Conservation (phyloP, 352 stramenopile genomes). For the Phytophthora tentaculata region DNA sequence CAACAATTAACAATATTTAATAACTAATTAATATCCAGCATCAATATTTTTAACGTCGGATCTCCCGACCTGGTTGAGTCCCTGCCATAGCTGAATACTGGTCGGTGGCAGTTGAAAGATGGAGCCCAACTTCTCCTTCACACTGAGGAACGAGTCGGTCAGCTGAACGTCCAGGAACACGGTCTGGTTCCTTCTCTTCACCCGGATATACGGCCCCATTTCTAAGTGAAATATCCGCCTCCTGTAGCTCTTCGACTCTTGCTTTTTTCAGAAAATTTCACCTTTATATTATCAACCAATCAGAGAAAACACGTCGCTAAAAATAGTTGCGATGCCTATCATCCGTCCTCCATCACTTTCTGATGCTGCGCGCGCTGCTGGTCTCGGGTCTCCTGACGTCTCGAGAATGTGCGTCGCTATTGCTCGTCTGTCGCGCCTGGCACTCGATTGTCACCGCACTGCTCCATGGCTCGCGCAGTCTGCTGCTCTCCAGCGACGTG, state of each 20-base stretch:
- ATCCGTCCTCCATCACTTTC: conserved; percentile 9
- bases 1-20: neutral
- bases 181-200: conserved; percentile 89
- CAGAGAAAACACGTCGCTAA: neutral
- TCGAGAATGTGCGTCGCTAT: conserved; percentile 20
- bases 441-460: conserved; percentile 26
- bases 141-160: conserved; percentile 76
- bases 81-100: conserved; percentile 78
- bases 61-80: conserved; percentile 55
- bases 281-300: conserved; percentile 2
- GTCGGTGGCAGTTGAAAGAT: conserved; percentile 66
- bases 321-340: conserved; percentile 18
- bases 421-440: conserved; percentile 45
- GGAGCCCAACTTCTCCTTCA: conserved; percentile 83
- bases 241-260: neutral
- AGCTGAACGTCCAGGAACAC: conserved; percentile 88
- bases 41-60: neutral
- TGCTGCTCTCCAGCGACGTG: conserved; percentile 58
- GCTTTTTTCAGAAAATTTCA: neutral
- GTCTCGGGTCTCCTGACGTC: conserved; percentile 26
- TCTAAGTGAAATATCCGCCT: neutral
- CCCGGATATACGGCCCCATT: conserved; percentile 82
- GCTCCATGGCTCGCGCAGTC: conserved; percentile 34
- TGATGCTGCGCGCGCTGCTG: conserved; percentile 30
- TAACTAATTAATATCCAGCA: conserved; percentile 4